Base-by-base conservation (phyloP, 176 grass and related monocot species). In the Juncus effusus region DNA sequence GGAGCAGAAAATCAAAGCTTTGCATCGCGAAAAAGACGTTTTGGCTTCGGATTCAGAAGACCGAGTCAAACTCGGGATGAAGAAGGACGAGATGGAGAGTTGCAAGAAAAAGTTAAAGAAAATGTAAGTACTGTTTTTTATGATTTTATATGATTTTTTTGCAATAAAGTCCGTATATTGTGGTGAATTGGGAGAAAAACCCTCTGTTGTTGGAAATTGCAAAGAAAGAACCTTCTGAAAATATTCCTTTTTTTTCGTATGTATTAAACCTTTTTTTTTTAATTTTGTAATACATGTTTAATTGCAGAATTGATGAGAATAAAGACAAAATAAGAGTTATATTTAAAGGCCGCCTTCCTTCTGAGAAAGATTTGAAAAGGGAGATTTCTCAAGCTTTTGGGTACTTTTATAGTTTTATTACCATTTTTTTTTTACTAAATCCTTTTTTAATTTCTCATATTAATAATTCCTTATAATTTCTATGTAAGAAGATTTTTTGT, bases 1-100 rank as follows among this genome's bases (percentile, higher is more conserved):
- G 87, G 87, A 96, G 12, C 87, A 86, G 56, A 86, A 86, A 77
- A 83, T 96, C 44, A 96, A 77, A 81, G 13, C 76, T 73, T 75
- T 96, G 64, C 74, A 85, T 28, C 65, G 87, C 47, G 82, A 96
- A 47, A 88, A 91, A 69, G 84, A 91, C 65, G 62, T 37, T 59
- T 78, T 96, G 45, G 69, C 69, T 53, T 83, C 76, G 83, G 79
- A 91, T 68, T 75, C 87, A 54, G 84, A 77, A 51, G 87, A 96
- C 57, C 91, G 87, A 65, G 92, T 83, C 56, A 88, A 79, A 47
- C 53, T 96, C 36, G 69, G 72, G 63, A 41, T 96, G 76, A 91
- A 91, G 77, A 91, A 91, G 61, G 84, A 96, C 63, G 87, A 82
- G 1, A 50, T 88, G 71, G 84, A 88, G 72, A 78, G 19, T n/a